Conservation (phyloP, 495 filamentous ascomycete genomes). For the Talaromyces liani region DNA sequence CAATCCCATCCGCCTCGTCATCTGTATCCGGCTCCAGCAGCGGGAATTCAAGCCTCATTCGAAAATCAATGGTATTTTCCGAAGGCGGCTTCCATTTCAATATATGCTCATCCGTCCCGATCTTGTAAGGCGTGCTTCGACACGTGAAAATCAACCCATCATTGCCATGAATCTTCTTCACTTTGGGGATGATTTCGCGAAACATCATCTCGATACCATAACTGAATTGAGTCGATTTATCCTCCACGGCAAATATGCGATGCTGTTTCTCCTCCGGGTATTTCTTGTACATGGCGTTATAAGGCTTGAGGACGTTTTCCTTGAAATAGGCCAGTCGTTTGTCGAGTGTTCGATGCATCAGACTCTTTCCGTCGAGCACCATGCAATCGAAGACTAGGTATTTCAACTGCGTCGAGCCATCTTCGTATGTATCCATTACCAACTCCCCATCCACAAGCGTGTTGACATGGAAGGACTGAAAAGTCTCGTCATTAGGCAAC, state of each 20-base stretch:
- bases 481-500: constrained; percentile 46
- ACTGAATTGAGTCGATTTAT: constrained; percentile 79
- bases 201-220: constrained; percentile 94
- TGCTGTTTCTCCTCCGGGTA: constrained; percentile 62
- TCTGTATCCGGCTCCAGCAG: constrained; percentile 59
- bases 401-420: constrained; percentile 59
- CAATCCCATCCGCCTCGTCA: constrained; percentile 54
- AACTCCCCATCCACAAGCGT: constrained; percentile 92
- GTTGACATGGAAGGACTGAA: constrained; percentile 60
- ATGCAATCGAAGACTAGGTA: constrained; percentile 93
- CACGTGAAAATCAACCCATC: constrained; percentile 97
- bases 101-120: constrained; percentile 86
- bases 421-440: constrained; percentile 63
- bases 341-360: constrained; percentile 74
- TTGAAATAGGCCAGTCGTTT: constrained; percentile 84
- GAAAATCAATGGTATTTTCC: constrained; percentile 92
- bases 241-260: constrained; percentile 71
- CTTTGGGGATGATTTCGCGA: constrained; percentile 66
- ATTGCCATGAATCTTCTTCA: constrained; percentile 73
- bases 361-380: constrained; percentile 63
- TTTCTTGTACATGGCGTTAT: constrained; percentile 58
- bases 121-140: constrained; percentile 71
- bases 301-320: constrained; percentile 71
- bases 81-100: constrained; percentile 93
- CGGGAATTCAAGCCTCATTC: constrained; percentile 70